Conservation (phyloP, 257 asterid species). For the Solanum neorickii region DNA sequence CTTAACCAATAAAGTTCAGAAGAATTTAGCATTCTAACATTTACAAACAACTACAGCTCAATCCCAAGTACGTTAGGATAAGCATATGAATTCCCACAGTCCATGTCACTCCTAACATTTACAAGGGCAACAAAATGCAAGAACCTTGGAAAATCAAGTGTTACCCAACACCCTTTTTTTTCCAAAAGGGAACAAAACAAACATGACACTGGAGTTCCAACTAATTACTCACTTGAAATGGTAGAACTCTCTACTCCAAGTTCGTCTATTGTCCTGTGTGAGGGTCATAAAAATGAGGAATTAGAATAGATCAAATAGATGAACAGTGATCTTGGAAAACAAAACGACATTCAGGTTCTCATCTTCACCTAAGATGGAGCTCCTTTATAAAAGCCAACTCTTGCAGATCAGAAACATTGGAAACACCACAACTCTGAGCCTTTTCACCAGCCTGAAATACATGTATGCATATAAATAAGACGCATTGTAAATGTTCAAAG, state of each 20-base stretch:
- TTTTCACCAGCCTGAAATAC: constrained; percentile 71
- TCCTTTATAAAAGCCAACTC: constrained; percentile 54
- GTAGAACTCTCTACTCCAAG: constrained; percentile 60
- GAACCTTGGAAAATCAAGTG: not conserved
- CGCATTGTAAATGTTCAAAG: not conserved
- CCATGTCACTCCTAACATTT: not conserved
- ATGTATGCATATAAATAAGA: not conserved
- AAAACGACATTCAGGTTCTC: not conserved
- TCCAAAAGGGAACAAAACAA: not conserved
- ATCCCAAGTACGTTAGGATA: not conserved
- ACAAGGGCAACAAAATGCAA: not conserved
- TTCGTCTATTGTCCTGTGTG: constrained; percentile 51
- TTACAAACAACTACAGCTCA: not conserved
- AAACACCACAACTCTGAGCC: constrained; percentile 69
- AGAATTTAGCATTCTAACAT: not conserved
- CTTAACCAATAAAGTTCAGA: not conserved
- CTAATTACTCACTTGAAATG: constrained; percentile 45
- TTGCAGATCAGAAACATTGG: constrained; percentile 55
- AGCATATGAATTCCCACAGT: not conserved
- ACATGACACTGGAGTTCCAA: not conserved
- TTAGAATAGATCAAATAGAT: not conserved
- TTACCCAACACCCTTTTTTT: not conserved
- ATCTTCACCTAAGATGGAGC: constrained; percentile 52
- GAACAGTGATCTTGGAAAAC: not conserved
- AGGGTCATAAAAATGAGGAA: not conserved